These are phyloP conservation scores for Hansenula lynferdii DNA, from an alignment of 1,139 yeast species.

Conservation along the genomic window DNA sequence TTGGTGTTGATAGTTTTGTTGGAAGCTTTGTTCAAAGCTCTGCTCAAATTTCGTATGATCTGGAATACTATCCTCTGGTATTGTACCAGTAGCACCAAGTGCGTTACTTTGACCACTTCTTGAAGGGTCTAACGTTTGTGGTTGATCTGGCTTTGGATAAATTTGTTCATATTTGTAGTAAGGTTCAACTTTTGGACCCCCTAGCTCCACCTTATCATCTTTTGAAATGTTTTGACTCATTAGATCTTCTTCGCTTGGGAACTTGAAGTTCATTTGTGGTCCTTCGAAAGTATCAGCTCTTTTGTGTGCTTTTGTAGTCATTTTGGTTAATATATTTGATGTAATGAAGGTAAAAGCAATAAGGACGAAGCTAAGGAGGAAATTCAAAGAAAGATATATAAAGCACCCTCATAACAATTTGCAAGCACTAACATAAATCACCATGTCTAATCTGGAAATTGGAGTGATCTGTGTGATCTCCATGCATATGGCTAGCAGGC, in stretches of 20 bases:
- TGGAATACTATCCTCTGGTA: not conserved
- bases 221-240: not conserved
- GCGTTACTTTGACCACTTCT: not conserved
- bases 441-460: not conserved
- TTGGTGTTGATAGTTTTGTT: no score
- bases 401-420: no score
- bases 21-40: no score
- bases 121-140: not conserved
- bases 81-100: not conserved
- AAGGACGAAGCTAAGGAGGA: not conserved
- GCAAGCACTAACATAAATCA: not conserved
- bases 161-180: slow-evolving; percentile 6
- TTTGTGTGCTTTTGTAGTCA: slow-evolving; percentile 9
- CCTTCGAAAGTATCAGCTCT: slow-evolving; percentile 22
- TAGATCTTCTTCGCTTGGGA: slow-evolving; percentile 19
- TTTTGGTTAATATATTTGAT: no score
- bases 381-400: not conserved
- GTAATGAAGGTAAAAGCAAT: not conserved
- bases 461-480: not conserved
- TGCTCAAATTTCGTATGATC: not conserved
- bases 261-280: slow-evolving; percentile 21
- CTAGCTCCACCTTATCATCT: not conserved
- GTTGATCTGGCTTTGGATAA: not conserved
- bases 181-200: slow-evolving; percentile 15
- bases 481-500: not conserved